Evolutionary conservation across 2,329 filamentous ascomycete species (phyloP).

Genomic region (Akanthomyces dipterigenus): DNA sequence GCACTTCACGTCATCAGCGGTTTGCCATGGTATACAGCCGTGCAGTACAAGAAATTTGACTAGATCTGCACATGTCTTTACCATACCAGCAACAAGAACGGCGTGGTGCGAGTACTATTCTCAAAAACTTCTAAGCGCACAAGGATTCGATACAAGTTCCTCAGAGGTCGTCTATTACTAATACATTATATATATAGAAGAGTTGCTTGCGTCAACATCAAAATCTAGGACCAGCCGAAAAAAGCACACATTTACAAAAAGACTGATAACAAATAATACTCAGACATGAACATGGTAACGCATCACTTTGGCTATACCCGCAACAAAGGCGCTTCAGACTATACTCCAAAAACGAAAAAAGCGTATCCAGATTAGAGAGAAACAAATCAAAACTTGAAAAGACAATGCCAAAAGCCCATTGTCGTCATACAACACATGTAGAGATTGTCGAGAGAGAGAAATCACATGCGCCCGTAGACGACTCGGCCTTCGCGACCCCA

Average conservation of each 20-base stretch:
- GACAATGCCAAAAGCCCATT: too few relatives aligned
- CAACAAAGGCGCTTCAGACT: neutral
- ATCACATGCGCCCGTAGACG: neutral
- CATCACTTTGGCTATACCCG: neutral
- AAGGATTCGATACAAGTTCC: neutral
- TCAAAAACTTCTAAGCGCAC: too few relatives aligned
- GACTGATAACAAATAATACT: too few relatives aligned
- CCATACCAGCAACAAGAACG: too few relatives aligned
- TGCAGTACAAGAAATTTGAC: too few relatives aligned
- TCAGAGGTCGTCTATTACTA: slow-evolving; percentile 3
- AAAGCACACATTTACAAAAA: too few relatives aligned
- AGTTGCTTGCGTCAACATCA: neutral
- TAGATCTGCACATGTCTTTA: too few relatives aligned
- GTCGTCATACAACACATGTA: neutral
- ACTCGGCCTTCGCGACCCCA: neutral
- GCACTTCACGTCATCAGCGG: too few relatives aligned
- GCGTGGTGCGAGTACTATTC: too few relatives aligned
- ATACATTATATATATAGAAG: slow-evolving; percentile 1
- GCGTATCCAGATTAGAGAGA: neutral
- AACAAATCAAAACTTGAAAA: too few relatives aligned
- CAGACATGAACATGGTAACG: neutral
- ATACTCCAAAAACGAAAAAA: neutral
- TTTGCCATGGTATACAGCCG: too few relatives aligned
- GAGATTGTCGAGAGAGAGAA: neutral
- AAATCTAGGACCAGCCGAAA: neutral